phyloP scores from a whole-genome alignment of 2,329 filamentous ascomycete species.

The Xylaria hypoxylon region DNA sequence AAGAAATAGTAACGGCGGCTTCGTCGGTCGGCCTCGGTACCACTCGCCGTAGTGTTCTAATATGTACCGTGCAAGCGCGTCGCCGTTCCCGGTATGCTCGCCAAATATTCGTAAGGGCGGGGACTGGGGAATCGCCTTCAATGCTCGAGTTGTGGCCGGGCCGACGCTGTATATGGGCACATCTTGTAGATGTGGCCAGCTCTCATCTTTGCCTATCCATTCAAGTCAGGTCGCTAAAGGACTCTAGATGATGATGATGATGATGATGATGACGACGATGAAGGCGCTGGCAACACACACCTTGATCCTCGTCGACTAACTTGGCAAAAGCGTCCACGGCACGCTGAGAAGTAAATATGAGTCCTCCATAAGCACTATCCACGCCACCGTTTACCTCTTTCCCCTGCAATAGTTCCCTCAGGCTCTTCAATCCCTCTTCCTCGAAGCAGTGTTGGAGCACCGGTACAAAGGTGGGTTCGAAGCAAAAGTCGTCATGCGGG shows the following conservation, averaged over 20 bases:
- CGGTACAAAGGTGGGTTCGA: constrained; percentile 77
- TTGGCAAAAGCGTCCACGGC: constrained; percentile 82
- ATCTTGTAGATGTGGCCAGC: constrained; percentile 66
- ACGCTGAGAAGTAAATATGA: constrained; percentile 86
- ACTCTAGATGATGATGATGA: constrained; percentile 35
- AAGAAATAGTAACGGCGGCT: constrained; percentile 81
- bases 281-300: constrained; percentile 44
- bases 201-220: constrained; percentile 39
- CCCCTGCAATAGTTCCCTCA: constrained; percentile 63
- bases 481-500: constrained; percentile 57
- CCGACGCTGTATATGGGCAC: constrained; percentile 81
- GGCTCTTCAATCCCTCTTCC: constrained; percentile 65
- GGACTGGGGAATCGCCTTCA: constrained; percentile 66
- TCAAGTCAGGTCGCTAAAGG: constrained; percentile 43
- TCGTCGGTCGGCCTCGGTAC: constrained; percentile 57
- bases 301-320: constrained; percentile 67
- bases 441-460: constrained; percentile 79
- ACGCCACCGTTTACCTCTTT: constrained; percentile 55
- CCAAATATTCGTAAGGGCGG: constrained; percentile 75
- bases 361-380: constrained; percentile 71
- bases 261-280: background rate
- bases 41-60: constrained; percentile 76
- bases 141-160: constrained; percentile 80
- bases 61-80: constrained; percentile 81
- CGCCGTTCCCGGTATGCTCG: constrained; percentile 85